These are phyloP conservation scores for Spergularia marina DNA, from an alignment of 148 eudicot species.

Conservation along the genomic window DNA sequence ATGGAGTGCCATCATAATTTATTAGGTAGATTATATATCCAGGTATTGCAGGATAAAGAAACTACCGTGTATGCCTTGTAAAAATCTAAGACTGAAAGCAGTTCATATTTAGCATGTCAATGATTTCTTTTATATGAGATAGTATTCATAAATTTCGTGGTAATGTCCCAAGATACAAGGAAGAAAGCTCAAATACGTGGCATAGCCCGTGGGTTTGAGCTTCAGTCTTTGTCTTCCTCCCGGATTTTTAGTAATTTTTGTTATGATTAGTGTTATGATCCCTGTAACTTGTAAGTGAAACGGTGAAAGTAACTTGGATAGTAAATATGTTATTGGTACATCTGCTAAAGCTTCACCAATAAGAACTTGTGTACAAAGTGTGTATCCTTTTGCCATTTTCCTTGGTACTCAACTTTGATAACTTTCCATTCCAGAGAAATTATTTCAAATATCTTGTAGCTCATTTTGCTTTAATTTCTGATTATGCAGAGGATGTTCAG, in stretches of 20 bases:
- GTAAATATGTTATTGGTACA: neutral
- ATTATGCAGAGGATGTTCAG: slow-evolving; percentile 36
- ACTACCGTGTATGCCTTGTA: too few species aligned
- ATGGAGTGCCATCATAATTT: too few species aligned
- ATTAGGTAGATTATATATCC: too few species aligned
- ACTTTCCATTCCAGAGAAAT: neutral
- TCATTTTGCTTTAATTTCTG: slow-evolving; percentile 5
- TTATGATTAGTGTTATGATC: neutral
- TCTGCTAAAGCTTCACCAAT: neutral
- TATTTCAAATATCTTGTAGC: neutral
- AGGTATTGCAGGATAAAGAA: too few species aligned
- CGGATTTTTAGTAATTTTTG: neutral
- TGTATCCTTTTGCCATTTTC: neutral
- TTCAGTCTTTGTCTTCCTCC: neutral
- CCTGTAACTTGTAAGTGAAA: neutral
- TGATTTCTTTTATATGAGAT: neutral
- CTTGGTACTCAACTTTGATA: neutral
- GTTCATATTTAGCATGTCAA: too few species aligned
- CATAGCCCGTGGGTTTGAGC: neutral
- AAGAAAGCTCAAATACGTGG: neutral
- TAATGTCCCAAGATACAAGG: neutral
- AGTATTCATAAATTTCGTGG: neutral
- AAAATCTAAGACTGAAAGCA: too few species aligned
- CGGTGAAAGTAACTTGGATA: neutral
- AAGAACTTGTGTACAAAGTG: neutral